Base-by-base conservation (phyloP, 768 basidiomycete genomes). In the Lyophyllum shimeji region DNA sequence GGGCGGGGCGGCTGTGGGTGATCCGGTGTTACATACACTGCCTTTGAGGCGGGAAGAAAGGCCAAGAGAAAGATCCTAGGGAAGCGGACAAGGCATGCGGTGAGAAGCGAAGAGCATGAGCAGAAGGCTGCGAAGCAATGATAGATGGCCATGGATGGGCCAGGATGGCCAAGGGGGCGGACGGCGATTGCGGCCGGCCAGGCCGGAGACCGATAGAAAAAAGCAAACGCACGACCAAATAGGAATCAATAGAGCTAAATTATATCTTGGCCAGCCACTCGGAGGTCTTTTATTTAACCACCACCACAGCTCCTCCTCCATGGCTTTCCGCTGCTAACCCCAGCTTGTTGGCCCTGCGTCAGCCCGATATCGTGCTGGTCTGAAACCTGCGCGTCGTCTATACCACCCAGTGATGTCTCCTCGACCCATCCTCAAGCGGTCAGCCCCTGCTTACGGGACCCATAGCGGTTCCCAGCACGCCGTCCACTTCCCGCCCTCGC, bases 391-490 rank as follows among this genome's bases (percentile, higher is more conserved):
- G 34, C 34, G 15, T 13, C 34, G 17, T 40, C 8, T 56, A 33
- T 55, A 55, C 17, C 34, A 43, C 43, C 17, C 47, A 45, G 42
- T 56, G 21, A 75, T 75, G 69, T 67, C 72, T 43, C 82, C 81
- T 42, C 77, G 81, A 57, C 82, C 84, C 53, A 85, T 85, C 58
- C 78, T 86, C 71, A 87, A 87, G 66, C 80, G 76, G 34, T 59
- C 72, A 2, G 63, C 71, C 43, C 60, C 71, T 33, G 12, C 15
- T 17, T 66, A 57, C 57, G 67, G 50, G 39, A 58, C 58, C 61
- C 59, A 59, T 59, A 57, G 65, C 61, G 63, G 64, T 60, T 59
- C 69, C 65, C 15, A 25, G 18, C 63, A 73, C 56, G 74, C 63
- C 2, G 80, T 81, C 54, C 79, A 80, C 69, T 81, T 84, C 61